Percentiles rank a stretch among this genome's conserved stretches.
phyloP scores from a whole-genome alignment of 2,329 filamentous ascomycete genomes.

The Raffaelea ambrosiae region DNA sequence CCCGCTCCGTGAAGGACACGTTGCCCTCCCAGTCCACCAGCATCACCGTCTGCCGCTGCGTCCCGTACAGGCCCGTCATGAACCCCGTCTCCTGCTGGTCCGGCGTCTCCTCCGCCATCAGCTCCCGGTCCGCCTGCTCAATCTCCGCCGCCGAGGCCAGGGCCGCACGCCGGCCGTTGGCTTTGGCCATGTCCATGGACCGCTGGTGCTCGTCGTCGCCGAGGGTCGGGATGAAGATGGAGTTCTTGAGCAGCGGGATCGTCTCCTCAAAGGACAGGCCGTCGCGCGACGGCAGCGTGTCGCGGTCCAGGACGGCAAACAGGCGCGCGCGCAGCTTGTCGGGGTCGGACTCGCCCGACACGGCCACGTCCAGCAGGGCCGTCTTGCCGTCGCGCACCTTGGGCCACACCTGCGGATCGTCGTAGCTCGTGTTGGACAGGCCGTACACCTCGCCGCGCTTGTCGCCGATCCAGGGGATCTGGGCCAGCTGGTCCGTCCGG shows the following conservation, averaged over 20 bases:
- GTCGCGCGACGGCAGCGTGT: conserved; percentile 40
- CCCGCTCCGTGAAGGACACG: conserved; percentile 50
- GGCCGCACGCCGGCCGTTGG: conserved; percentile 21
- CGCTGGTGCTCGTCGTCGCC: conserved; percentile 31
- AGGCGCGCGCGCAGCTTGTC: conserved; percentile 41
- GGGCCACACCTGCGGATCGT: conserved; percentile 46
- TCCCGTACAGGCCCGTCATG: conserved; percentile 54
- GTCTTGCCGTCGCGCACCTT: conserved; percentile 48
- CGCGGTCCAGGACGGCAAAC: conserved; percentile 45
- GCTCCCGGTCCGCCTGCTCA: conserved; percentile 26
- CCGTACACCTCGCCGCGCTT: conserved; percentile 43
- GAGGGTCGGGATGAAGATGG: conserved; percentile 53
- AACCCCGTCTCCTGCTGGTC: conserved; percentile 30
- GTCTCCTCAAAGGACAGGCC: conserved; percentile 43
- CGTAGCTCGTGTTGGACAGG: conserved; percentile 54
- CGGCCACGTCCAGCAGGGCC: conserved; percentile 32
- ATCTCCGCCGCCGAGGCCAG: conserved; percentile 25
- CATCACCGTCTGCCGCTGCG: conserved; percentile 55
- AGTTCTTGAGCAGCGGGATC: conserved; percentile 45
- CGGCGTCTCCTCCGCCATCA: conserved; percentile 25
- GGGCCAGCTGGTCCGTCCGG: conserved; percentile 40
- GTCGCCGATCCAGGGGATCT: conserved; percentile 51
- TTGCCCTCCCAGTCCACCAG: conserved; percentile 56
- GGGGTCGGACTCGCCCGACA: conserved; percentile 24
- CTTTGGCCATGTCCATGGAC: conserved; percentile 9